These are phyloP conservation scores for Blastobotrys terrestris DNA, from an alignment of 805 yeast species.

Conservation along the genomic window DNA sequence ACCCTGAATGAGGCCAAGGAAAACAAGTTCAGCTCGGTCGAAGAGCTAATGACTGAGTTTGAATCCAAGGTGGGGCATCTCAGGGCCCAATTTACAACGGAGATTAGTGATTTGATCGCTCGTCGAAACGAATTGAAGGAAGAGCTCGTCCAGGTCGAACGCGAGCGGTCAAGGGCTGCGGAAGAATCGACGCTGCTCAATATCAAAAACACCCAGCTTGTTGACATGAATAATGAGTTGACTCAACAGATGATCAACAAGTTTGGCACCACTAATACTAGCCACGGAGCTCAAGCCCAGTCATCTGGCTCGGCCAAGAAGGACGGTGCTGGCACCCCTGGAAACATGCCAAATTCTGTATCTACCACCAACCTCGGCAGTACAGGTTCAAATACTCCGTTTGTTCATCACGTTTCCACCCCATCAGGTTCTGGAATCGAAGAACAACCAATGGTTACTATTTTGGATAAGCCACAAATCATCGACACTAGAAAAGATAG, in stretches of 20 bases:
- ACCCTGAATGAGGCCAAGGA: constrained; percentile 37
- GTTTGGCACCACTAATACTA: constrained; percentile 16
- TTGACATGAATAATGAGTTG: constrained; percentile 34
- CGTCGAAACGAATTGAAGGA: constrained; percentile 26
- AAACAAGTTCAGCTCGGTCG: constrained; percentile 18
- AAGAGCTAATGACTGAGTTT: constrained; percentile 26
- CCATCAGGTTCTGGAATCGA: neutral
- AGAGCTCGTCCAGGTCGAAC: constrained; percentile 26
- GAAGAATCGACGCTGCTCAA: constrained; percentile 30
- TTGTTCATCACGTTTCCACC: neutral
- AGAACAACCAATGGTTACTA: constrained; percentile 26
- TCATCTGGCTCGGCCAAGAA: neutral
- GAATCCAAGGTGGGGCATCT: constrained; percentile 43
- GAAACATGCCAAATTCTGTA: neutral
- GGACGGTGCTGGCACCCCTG: neutral
- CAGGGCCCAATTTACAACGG: constrained; percentile 42
- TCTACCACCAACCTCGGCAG: neutral
- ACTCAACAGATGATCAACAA: constrained; percentile 31
- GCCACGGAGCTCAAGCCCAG: neutral
- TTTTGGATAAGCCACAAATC: constrained; percentile 22
- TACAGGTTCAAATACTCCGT: neutral
- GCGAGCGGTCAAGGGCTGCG: constrained; percentile 22
- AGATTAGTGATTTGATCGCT: constrained; percentile 34
- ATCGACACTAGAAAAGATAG: constrained; percentile 21
- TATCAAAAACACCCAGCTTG: constrained; percentile 31